phyloP scores from a whole-genome alignment of 352 stramenopile species.

The Hyaloperonospora arabidopsidis region DNA sequence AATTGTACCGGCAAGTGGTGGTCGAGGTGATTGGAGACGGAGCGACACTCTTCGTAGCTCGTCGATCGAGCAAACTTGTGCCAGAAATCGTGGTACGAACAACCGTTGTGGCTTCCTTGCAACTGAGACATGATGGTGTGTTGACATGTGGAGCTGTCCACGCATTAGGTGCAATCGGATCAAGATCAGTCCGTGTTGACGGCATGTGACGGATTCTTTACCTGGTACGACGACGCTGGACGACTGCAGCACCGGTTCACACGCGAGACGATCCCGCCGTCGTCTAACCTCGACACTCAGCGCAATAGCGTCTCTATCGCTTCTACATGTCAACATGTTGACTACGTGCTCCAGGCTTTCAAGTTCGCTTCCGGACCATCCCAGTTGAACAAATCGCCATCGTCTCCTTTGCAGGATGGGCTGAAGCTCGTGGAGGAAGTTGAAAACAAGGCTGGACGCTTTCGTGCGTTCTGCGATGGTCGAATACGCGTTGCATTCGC shows the following conservation, averaged over 20 bases:
- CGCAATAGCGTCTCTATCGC: constrained; percentile 7
- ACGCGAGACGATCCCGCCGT: constrained; percentile 45
- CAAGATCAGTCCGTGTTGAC: constrained; percentile 15
- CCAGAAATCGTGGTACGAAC: constrained; percentile 27
- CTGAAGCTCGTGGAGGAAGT: constrained; percentile 30
- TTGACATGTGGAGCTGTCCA: background rate
- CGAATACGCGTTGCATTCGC: constrained; percentile 53
- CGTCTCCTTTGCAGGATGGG: constrained; percentile 4
- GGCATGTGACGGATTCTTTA: constrained; percentile 39
- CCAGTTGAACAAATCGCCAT: background rate
- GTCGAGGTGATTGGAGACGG: constrained; percentile 32
- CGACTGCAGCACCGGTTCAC: constrained; percentile 46
- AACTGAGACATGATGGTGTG: background rate
- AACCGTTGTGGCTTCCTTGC: too few species aligned
- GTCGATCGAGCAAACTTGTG: constrained; percentile 4
- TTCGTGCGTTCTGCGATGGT: constrained; percentile 59
- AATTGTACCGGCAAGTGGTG: constrained; percentile 34
- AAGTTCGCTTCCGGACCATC: constrained; percentile 4
- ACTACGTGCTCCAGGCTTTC: constrained; percentile 29
- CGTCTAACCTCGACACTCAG: constrained; percentile 16
- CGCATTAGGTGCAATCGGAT: constrained; percentile 17
- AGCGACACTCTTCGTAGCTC: constrained; percentile 28
- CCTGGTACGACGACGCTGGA: constrained; percentile 30
- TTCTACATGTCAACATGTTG: constrained; percentile 29
- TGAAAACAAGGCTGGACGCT: constrained; percentile 47